phyloP scores from a whole-genome alignment of 202 grass and related monocot species.

The Eragrostis tef region DNA sequence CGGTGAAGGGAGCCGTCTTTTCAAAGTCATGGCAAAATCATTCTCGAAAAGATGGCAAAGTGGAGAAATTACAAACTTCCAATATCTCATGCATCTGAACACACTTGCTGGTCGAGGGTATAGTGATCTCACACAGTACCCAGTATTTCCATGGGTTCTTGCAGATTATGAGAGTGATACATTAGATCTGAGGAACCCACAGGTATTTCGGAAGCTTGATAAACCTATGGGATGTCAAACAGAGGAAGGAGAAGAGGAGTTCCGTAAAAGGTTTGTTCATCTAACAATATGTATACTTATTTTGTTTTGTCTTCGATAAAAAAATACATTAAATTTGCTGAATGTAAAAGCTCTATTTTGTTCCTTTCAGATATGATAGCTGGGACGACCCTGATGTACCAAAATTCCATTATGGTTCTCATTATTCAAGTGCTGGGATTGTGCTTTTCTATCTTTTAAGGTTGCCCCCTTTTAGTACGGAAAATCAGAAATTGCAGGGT shows the following conservation, averaged over 20 bases:
- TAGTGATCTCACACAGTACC: conserved; percentile 98
- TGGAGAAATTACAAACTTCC: conserved; percentile 99
- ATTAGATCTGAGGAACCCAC: conserved; percentile 79
- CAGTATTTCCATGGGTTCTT: conserved; percentile 99
- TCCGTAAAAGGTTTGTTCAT: conserved; percentile 84
- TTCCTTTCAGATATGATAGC: conserved; percentile 84
- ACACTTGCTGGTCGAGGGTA: conserved; percentile 97
- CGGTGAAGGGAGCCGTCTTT: conserved; percentile 88
- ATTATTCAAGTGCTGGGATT: conserved; percentile 99
- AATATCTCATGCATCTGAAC: conserved; percentile 99
- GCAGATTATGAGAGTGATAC: conserved; percentile 90
- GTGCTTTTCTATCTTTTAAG: conserved; percentile 99
- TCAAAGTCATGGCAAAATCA: conserved; percentile 82
- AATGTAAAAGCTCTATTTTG: conserved; percentile 16
- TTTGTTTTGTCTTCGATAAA: conserved; percentile 35
- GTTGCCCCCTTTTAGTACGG: conserved; percentile 81
- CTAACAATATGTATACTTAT: conserved; percentile 5
- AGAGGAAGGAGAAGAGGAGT: conserved; percentile 87
- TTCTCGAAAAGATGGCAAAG: conserved; percentile 98
- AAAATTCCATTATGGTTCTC: conserved; percentile 99
- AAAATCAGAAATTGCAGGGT: conserved; percentile 98
- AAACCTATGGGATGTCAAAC: conserved; percentile 99
- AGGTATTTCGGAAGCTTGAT: conserved; percentile 91
- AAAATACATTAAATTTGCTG: conserved; percentile 24
- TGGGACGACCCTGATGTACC: conserved; percentile 99